Evolutionary conservation across 306 rosid species (phyloP).

Genomic region (Pterocarpus macrocarpus): DNA sequence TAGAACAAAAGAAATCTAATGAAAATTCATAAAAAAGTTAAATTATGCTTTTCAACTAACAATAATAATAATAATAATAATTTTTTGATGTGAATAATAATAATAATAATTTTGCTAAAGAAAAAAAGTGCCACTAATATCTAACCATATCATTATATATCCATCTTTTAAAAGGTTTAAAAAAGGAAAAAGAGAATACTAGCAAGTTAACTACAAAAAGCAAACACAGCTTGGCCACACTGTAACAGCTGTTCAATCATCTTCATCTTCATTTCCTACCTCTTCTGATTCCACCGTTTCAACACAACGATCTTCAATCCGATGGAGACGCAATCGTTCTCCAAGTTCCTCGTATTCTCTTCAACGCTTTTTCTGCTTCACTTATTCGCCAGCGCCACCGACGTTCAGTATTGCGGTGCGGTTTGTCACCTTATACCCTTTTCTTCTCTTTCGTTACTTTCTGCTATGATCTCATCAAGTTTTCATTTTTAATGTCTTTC

Average conservation of each 20-base stretch:
- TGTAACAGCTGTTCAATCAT: not conserved
- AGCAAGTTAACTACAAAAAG: not conserved
- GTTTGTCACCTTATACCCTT: slow-evolving; percentile 10
- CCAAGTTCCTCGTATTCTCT: slow-evolving; percentile 50
- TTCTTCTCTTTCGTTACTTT: not conserved
- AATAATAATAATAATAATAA: too few relatives aligned
- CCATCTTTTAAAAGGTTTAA: not conserved
- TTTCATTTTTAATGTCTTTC: not conserved
- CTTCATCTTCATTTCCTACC: not conserved
- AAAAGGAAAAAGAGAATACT: not conserved
- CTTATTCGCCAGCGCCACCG: slow-evolving; percentile 57
- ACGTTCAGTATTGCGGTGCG: slow-evolving; percentile 43
- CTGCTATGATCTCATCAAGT: not conserved
- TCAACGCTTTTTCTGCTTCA: slow-evolving; percentile 50
- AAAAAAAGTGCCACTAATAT: too few relatives aligned
- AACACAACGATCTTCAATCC: slow-evolving; percentile 20
- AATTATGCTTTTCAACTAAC: too few relatives aligned
- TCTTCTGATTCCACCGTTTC: not conserved
- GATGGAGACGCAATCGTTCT: slow-evolving; percentile 38
- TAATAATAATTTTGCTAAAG: too few relatives aligned
- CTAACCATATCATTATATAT: not conserved
- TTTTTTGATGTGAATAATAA: too few relatives aligned
- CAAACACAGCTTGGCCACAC: not conserved
- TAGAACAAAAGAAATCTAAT: too few relatives aligned
- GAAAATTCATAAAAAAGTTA: too few relatives aligned